A percentile compares a stretch with the other conserved stretches of the same genome.
Conservation (phyloP, 2,329 filamentous ascomycete species). For the Arthrobotrys sphaeroides region DNA sequence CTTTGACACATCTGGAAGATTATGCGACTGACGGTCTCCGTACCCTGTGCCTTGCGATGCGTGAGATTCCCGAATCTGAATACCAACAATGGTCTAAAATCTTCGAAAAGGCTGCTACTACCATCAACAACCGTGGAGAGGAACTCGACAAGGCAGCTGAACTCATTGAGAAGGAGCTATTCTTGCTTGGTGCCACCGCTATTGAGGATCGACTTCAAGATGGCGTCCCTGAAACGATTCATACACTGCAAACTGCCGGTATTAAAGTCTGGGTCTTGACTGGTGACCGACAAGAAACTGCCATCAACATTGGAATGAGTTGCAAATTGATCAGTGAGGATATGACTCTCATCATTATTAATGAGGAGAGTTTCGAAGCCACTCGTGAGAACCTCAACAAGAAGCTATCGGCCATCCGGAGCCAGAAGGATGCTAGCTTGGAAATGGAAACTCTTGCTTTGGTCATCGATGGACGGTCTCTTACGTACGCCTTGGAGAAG, state of each 20-base stretch:
- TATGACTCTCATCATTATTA: conserved; percentile 96
- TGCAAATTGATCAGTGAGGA: conserved; percentile 98
- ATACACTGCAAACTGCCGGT: conserved; percentile 92
- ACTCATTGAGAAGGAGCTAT: conserved; percentile 91
- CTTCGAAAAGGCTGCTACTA: conserved; percentile 87
- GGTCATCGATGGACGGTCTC: conserved; percentile 93
- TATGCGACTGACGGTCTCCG: conserved; percentile 96
- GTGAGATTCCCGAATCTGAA: conserved; percentile 88
- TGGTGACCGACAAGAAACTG: conserved; percentile 96
- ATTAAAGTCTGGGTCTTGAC: conserved; percentile 99
- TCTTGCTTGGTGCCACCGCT: conserved; percentile 89
- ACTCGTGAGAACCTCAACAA: conserved; percentile 91
- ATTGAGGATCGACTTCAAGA: conserved; percentile 98
- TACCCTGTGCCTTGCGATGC: conserved; percentile 92
- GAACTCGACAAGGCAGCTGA: conserved; percentile 97
- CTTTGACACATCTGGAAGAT: conserved; percentile 93
- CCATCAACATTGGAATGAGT: conserved; percentile 99
- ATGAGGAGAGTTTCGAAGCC: conserved; percentile 81
- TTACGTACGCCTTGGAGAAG: conserved; percentile 91
- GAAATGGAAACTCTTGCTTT: conserved; percentile 88
- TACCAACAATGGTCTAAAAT: conserved; percentile 87
- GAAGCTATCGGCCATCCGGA: conserved; percentile 89
- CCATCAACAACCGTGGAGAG: conserved; percentile 90
- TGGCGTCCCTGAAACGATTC: conserved; percentile 96
- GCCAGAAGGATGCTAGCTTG: conserved; percentile 77